These are phyloP conservation scores for Phytopythium boreale DNA, from an alignment of 352 stramenopile species.

Conservation along the genomic window DNA sequence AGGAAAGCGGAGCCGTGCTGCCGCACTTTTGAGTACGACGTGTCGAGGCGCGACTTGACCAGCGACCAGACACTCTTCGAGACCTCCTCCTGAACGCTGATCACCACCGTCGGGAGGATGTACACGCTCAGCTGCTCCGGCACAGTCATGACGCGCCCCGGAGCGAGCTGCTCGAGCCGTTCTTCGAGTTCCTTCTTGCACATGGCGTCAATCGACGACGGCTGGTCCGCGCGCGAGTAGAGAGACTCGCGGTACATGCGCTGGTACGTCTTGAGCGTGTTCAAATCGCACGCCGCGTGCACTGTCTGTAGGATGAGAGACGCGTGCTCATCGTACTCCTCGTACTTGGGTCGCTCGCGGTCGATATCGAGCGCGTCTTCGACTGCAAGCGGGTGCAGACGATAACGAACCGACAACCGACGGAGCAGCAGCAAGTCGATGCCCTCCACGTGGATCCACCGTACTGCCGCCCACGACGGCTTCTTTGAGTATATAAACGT, in stretches of 20 bases:
- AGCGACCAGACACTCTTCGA: constrained; percentile 46
- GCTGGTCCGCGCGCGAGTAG: constrained; percentile 45
- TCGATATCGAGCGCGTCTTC: constrained; percentile 82
- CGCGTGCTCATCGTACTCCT: constrained; percentile 84
- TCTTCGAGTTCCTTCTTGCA: constrained; percentile 57
- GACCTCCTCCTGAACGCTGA: constrained; percentile 59
- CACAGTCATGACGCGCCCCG: constrained; percentile 64
- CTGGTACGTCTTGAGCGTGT: constrained; percentile 62
- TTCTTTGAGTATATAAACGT: constrained; percentile 85
- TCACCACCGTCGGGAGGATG: constrained; percentile 66
- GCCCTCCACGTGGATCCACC: constrained; percentile 83
- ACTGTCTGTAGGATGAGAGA: constrained; percentile 73
- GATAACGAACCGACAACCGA: constrained; percentile 76
- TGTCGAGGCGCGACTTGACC: constrained; percentile 62
- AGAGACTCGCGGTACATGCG: constrained; percentile 70
- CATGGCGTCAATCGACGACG: constrained; percentile 64
- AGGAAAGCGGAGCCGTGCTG: constrained; percentile 73
- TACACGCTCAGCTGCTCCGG: constrained; percentile 79
- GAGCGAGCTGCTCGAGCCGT: constrained; percentile 49
- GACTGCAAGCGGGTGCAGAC: constrained; percentile 79
- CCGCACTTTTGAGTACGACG: constrained; percentile 81
- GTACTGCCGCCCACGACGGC: constrained; percentile 66
- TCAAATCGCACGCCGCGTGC: constrained; percentile 42
- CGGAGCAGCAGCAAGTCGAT: constrained; percentile 62
- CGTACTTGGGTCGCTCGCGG: constrained; percentile 79